These are phyloP conservation scores for Boletus pseudopeckii DNA, from an alignment of 768 basidiomycete species.

Conservation along the genomic window DNA sequence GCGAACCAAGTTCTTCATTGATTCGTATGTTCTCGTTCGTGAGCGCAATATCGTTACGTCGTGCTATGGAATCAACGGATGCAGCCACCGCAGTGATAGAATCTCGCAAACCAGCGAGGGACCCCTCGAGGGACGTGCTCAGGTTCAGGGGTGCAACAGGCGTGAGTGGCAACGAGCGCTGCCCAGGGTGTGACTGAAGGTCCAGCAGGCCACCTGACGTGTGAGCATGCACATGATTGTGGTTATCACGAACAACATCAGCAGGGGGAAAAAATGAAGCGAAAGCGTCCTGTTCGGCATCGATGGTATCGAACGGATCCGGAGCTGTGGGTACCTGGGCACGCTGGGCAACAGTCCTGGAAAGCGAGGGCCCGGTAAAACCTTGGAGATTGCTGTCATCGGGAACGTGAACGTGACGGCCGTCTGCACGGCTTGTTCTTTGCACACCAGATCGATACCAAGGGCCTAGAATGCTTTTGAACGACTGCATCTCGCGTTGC, in stretches of 20 bases:
- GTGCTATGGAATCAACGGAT: conserved; percentile 57
- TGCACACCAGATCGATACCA: conserved; percentile 48
- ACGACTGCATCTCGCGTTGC: conserved; percentile 53
- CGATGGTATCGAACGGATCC: conserved; percentile 19
- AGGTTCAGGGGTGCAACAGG: conserved; percentile 61
- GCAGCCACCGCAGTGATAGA: conserved; percentile 58
- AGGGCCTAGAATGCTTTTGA: conserved; percentile 61
- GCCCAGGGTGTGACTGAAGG: conserved; percentile 18
- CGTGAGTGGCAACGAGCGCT: conserved; percentile 29
- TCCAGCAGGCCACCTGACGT: conserved; percentile 21
- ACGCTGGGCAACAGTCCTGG: conserved; percentile 14
- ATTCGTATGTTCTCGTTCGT: conserved; percentile 68
- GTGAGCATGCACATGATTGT: conserved; percentile 12
- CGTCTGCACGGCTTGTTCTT: conserved; percentile 16
- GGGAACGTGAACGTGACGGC: conserved; percentile 7
- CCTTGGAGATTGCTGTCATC: conserved; percentile 11
- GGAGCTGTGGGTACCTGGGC: conserved; percentile 7
- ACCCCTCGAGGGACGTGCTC: conserved; percentile 59
- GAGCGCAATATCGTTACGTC: conserved; percentile 62
- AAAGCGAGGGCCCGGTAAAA: conserved; percentile 17
- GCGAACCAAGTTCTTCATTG: conserved; percentile 68
- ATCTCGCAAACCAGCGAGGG: conserved; percentile 54
- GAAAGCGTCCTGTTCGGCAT: conserved; percentile 25
- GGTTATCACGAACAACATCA: conserved; percentile 27
- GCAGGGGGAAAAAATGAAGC: conserved; percentile 24